Evolutionary conservation across 441 rosid species (phyloP), one percentile per base, ranked within the genome.

Genomic region (Pelargonium exstipulatum): DNA sequence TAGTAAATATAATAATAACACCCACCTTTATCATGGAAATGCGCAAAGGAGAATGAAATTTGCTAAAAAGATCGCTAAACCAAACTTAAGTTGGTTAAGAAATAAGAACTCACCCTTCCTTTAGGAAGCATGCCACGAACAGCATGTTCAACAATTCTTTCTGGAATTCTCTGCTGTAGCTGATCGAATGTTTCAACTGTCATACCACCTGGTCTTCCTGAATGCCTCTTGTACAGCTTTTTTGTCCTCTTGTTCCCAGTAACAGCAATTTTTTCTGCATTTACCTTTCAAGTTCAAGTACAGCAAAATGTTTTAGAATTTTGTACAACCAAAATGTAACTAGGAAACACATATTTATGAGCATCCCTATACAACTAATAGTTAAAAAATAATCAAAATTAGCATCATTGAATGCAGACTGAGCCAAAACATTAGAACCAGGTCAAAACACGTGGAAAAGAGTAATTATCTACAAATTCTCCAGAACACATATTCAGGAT

Each of bases 161-260:
- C 96, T 0, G 98, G 98, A 73, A 94, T 91, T 82, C 98, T 85
- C 82, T 85, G 88, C 81, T 91, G 98, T 66, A 94, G 80, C 46
- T 91, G 95, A 71, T 87, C 85, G 61, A 94, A 94, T 14, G 97
- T 94, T 77, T 94, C 98, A 48, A 88, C 91, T 66, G 71, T 94
- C 98, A 91, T 88, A 71, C 98, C 98, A 68, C 98, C 98, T 0
- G 98, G 98, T 78, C 98, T 83, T 75, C 98, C 98, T 67, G 98
- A 93, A 83, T 93, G 98, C 79, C 98, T 88, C 85, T 96, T 83
- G 86, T 91, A 94, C 63, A 94, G 84, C 83, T 91, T 94, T 70
- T 94, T 97, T 74, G 88, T 88, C 83, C 90, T 81, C 77, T 94
- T 94, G 82, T 88, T 91, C 61, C 98, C 97, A 77, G 96, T 88